A percentile compares a stretch with the other conserved stretches of the same genome.
Conservation (phyloP, 2,329 filamentous ascomycete genomes). For the Cytospora schulzeri region DNA sequence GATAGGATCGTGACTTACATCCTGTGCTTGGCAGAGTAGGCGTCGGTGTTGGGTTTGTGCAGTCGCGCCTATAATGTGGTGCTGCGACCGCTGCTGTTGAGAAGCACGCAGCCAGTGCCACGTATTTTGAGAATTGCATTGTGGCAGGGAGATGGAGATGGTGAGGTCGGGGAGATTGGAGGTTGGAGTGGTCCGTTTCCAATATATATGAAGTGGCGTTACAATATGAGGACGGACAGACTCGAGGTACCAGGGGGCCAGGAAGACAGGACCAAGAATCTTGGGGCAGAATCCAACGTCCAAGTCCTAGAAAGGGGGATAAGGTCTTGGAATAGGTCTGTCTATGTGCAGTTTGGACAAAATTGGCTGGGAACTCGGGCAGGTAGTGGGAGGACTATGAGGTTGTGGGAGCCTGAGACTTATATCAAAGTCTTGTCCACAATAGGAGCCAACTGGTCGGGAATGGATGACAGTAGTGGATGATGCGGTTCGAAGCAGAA, state of each 20-base stretch:
- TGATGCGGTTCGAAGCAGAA: conserved; percentile 5
- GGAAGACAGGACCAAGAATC: conserved; percentile 3
- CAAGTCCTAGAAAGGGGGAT: conserved; percentile 1
- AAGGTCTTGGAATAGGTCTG: conserved; percentile 2
- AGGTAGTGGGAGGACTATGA: neutral
- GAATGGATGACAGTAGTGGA: conserved; percentile 3
- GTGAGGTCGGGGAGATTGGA: neutral
- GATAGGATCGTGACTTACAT: conserved; percentile 33
- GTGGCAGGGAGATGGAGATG: conserved; percentile 1
- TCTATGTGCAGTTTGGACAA: neutral
- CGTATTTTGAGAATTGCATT: conserved; percentile 18
- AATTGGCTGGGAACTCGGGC: neutral
- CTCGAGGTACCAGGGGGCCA: conserved; percentile 16
- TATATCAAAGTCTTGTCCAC: conserved; percentile 15
- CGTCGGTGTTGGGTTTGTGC: conserved; percentile 27
- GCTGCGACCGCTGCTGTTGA: conserved; percentile 23
- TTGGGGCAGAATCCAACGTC: neutral
- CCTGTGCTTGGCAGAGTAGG: conserved; percentile 44
- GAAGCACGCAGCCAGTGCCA: conserved; percentile 16
- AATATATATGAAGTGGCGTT: conserved; percentile 14
- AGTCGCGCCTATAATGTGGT: conserved; percentile 19
- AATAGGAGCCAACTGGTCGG: neutral
- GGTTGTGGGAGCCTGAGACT: neutral
- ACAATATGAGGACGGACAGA: neutral
- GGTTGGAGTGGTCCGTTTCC: conserved; percentile 7